These are phyloP conservation scores for Madurella mycetomatis DNA, from an alignment of 2,329 filamentous ascomycete genomes.

Conservation along the genomic window DNA sequence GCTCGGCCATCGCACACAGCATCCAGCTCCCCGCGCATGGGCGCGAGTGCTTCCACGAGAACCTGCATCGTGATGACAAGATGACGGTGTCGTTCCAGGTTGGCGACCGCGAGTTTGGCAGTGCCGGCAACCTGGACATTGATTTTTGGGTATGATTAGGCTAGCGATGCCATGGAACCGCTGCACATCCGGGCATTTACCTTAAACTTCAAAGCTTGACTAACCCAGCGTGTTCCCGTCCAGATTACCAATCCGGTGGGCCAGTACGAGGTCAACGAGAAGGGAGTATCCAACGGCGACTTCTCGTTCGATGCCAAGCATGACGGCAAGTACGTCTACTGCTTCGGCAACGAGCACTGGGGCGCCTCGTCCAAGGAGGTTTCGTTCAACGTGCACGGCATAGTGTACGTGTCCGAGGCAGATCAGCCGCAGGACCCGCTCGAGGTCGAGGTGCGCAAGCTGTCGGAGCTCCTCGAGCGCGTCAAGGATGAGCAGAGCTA, in stretches of 20 bases:
- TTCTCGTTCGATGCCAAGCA: constrained; percentile 81
- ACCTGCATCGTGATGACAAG: constrained; percentile 85
- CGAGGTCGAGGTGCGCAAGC: constrained; percentile 79
- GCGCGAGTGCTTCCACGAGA: constrained; percentile 96
- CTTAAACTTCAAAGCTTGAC: neutral
- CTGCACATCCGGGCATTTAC: too few species aligned
- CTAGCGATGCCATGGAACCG: neutral
- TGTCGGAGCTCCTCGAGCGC: constrained; percentile 81
- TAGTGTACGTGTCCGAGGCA: constrained; percentile 90
- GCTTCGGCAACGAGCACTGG: constrained; percentile 99
- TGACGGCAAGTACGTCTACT: constrained; percentile 92
- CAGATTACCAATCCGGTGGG: constrained; percentile 75
- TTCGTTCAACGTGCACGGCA: constrained; percentile 97
- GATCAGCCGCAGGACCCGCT: constrained; percentile 83
- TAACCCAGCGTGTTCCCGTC: neutral
- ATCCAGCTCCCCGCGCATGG: constrained; percentile 92
- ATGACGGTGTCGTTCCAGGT: constrained; percentile 99
- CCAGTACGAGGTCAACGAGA: constrained; percentile 74
- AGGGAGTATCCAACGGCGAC: constrained; percentile 81
- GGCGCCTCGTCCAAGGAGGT: constrained; percentile 95
- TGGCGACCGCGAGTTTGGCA: constrained; percentile 91
- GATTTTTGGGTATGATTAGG: constrained; percentile 80
- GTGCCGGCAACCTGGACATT: constrained; percentile 89
- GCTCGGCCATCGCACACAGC: constrained; percentile 76
- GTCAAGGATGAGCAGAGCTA: constrained; percentile 98